These are phyloP conservation scores for Plasmodium sp. DNA, from an alignment of 169 alveolate species.

Conservation along the genomic window DNA sequence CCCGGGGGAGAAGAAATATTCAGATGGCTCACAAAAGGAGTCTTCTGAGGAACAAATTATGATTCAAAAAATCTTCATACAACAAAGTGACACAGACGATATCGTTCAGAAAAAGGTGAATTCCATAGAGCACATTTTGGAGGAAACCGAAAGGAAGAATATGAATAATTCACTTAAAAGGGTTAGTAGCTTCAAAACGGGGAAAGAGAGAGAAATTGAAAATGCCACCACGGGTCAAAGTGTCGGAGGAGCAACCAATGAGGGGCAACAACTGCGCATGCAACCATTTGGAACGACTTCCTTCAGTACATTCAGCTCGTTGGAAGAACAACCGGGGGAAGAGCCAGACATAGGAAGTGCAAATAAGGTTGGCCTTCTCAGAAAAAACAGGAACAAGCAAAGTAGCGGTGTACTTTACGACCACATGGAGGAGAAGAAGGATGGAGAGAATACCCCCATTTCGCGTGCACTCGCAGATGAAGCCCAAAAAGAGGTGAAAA, in stretches of 20 bases:
- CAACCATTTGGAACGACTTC: background rate
- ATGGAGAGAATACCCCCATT: background rate
- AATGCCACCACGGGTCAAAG: background rate
- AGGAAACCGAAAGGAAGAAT: slow-evolving; percentile 9
- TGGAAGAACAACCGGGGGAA: background rate
- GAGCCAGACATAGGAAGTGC: background rate
- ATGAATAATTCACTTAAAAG: background rate
- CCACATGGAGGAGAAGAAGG: background rate
- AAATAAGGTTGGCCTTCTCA: background rate
- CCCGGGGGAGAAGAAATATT: background rate
- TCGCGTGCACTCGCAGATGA: background rate
- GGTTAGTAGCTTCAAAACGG: background rate
- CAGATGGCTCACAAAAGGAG: background rate
- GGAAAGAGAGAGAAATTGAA: background rate
- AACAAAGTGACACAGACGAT: slow-evolving; percentile 29
- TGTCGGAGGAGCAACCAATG: background rate
- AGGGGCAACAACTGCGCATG: background rate
- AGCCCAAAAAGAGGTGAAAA: background rate
- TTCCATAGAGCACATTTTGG: slow-evolving; percentile 24
- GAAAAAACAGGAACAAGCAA: background rate
- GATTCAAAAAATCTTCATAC: slow-evolving; percentile 20
- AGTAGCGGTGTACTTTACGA: background rate
- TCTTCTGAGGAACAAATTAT: slow-evolving; percentile 24
- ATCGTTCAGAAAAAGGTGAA: slow-evolving; percentile 32
- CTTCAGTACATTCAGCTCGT: background rate